Evolutionary conservation across 805 yeast species (phyloP), one percentile per base, ranked within the genome.

Genomic region (Hanseniaspora meyeri): DNA sequence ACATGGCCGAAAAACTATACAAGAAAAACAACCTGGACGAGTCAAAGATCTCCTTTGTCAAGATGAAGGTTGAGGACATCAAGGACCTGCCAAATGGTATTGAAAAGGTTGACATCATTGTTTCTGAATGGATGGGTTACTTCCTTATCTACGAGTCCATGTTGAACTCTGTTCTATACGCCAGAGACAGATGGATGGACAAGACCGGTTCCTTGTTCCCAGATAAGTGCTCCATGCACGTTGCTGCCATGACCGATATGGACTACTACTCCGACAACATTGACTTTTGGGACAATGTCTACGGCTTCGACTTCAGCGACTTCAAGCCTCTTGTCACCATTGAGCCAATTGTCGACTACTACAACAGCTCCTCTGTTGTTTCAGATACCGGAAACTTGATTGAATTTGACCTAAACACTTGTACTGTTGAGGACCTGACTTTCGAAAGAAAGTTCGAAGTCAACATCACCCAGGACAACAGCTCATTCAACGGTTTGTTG

Each of bases 101-200:
- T 39, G 81, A 82, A 57, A 75, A 85, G 67, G 99, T 93, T 56
- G 99, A 93, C 68, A 91, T 93, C 63, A 93, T 93, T 62, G 83
- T 93, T 59, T 83, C 93, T 61, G 99, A 93, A 71, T 93, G 99
- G 99, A 93, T 93, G 99, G 99, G 99, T 17, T 93, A 93, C 71
- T 93, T 93, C 66, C 72, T 95, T 63, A 76, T 95, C 57, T 93
- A 91, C 68, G 99, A 93, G 76, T 87, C 96, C 59, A 93, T 93
- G 99, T 78, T 93, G 69, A 97, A 93, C 71, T 88, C 97, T 31
- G 98, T 93, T 31, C 74, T 93, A 62, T 80, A 80, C 63, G 99
- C 99, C 38, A 81, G 99, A 72, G 99, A 93, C 72, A 81, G 78
- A 68, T 95, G 89, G 70, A 74, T 87, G 59, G 73, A 65, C 64